These are phyloP conservation scores for Phallus indusiatus DNA, from an alignment of 768 basidiomycete genomes.

Conservation along the genomic window DNA sequence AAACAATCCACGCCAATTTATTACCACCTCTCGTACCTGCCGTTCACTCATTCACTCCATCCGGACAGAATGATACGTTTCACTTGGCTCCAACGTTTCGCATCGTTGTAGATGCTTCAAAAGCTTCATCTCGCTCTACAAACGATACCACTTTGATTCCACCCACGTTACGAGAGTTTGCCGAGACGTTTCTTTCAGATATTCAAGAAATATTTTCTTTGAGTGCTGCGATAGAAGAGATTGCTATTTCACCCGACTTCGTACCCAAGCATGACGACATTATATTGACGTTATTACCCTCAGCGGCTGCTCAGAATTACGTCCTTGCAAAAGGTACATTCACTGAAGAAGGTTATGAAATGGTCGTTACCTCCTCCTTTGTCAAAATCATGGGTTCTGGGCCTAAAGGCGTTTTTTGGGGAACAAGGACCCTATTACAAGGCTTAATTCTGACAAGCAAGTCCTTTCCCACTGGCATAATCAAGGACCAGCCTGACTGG, in stretches of 20 bases:
- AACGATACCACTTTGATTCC: slow-evolving; percentile 18
- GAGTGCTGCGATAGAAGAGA: background rate
- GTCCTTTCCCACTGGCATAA: slow-evolving; percentile 15
- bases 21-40: slow-evolving; percentile 2
- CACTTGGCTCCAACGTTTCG: background rate
- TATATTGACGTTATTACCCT: slow-evolving; percentile 11
- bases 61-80: background rate
- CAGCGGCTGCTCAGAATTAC: slow-evolving; percentile 7
- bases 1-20: background rate
- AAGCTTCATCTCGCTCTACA: slow-evolving; percentile 1
- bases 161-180: slow-evolving; percentile 16
- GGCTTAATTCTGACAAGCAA: slow-evolving; percentile 15
- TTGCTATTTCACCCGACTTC: background rate
- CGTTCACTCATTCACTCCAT: background rate
- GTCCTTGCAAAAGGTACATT: slow-evolving; percentile 13
- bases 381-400: slow-evolving; percentile 17
- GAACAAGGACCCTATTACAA: slow-evolving; percentile 20
- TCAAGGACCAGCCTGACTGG: slow-evolving; percentile 20
- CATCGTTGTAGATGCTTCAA: slow-evolving; percentile 1
- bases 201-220: slow-evolving; percentile 9
- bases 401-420: slow-evolving; percentile 21
- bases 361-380: slow-evolving; percentile 10
- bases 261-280: background rate
- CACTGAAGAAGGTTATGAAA: slow-evolving; percentile 18
- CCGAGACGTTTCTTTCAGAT: slow-evolving; percentile 18